Evolutionary conservation across 495 filamentous ascomycete genomes (phyloP), one percentile per base, ranked within the genome.

Genomic region (Venustampulla echinocandica): DNA sequence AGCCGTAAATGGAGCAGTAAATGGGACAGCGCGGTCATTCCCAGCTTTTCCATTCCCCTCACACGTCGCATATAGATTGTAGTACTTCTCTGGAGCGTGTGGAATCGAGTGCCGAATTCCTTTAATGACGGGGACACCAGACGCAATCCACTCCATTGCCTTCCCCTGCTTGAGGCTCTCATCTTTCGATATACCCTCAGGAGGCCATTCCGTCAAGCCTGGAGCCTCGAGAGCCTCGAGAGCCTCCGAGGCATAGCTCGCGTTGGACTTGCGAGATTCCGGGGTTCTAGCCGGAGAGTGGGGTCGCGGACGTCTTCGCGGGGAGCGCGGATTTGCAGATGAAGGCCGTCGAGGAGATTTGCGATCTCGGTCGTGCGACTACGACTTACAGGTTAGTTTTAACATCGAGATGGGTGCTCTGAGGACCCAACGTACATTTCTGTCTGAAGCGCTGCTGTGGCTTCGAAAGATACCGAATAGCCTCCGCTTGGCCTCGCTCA

Each of bases 21-120:
- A 48, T 11, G 37, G 19, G 5, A 41, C 49, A 3, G 11, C 46
- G 3, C 39, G 15, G 25, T 55, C 52, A 21, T 25, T 47, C 27
- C 50, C 53, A 15, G 19, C 42, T 0, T 20, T 6, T 7, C 40
- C 43, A 45, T 39, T 46, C 15, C 55, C 49, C 14, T 47, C 42
- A 25, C 32, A 38, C 1, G 69, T 74, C 6, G 67, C 64, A 49
- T 67, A 76, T 10, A 77, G 52, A 7, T 63, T 61, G 46, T 69
- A 75, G 50, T 70, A 74, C 42, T 71, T 59, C 21, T 55, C 42
- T 2, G 41, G 38, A 9, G 46, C 42, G 38, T 59, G 52, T 4
- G 53, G 46, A 13, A 59, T 48, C 3, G 52, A 2, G 9, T 22
- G 41, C 32, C 28, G 42, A 18, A 39, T 25, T 0, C 56, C 56